phyloP scores from a whole-genome alignment of 2,329 filamentous ascomycete genomes.

The Teratosphaeria destructans region DNA sequence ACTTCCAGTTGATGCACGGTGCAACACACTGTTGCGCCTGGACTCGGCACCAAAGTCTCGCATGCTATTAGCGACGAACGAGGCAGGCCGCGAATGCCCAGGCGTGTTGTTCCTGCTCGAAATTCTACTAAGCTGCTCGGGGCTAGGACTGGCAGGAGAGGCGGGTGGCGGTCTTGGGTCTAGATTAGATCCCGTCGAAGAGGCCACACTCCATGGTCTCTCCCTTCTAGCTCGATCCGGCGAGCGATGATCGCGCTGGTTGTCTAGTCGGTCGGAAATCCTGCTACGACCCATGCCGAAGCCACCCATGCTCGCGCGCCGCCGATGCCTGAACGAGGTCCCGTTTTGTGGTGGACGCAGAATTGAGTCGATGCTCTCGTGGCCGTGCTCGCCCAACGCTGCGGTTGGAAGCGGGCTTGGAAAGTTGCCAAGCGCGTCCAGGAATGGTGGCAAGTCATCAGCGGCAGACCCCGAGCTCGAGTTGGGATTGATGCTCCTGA shows the following conservation, averaged over 20 bases:
- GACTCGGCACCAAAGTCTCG: conserved; percentile 21
- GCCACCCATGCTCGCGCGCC: conserved; percentile 45
- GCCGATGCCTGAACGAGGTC: conserved; percentile 44
- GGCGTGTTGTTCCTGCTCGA: conserved; percentile 23
- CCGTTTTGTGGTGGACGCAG: conserved; percentile 45
- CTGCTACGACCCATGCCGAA: conserved; percentile 27
- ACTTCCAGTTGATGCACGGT: conserved; percentile 17
- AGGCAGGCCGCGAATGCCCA: conserved; percentile 22
- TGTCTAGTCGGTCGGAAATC: conserved; percentile 32
- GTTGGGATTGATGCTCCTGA: conserved; percentile 51
- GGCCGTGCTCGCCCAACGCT: conserved; percentile 24
- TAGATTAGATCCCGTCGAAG: conserved; percentile 16
- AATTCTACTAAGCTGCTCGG: conserved; percentile 39
- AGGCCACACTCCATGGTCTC: conserved; percentile 26
- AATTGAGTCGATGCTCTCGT: conserved; percentile 40
- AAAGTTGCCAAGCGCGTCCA: conserved; percentile 41
- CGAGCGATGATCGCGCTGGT: conserved; percentile 42
- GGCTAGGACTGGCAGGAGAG: conserved; percentile 49
- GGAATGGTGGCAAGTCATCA: conserved; percentile 40
- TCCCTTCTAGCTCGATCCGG: conserved; percentile 30
- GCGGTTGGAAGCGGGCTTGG: conserved; percentile 28
- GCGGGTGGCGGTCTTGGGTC: conserved; percentile 52
- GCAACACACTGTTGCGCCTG: conserved; percentile 21
- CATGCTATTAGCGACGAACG: conserved; percentile 22
- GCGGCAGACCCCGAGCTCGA: conserved; percentile 29